Evolutionary conservation across 495 filamentous ascomycete species (phyloP).

Genomic region (Ascobolus immersus): DNA sequence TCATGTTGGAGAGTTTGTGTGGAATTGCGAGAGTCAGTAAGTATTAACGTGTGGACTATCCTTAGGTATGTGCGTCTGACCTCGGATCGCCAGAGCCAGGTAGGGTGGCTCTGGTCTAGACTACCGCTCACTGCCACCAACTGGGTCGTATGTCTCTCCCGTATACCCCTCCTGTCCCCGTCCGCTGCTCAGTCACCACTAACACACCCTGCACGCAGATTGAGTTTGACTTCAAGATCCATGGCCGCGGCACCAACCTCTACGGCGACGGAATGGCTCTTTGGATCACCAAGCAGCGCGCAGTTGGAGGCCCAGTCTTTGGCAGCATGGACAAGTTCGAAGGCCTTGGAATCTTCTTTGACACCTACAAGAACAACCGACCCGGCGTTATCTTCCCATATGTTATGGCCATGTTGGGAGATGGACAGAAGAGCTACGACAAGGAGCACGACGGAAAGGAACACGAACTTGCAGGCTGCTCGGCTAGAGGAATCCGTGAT

Average conservation of each 20-base stretch:
- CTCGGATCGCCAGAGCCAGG: conserved; percentile 65
- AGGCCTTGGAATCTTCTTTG: conserved; percentile 87
- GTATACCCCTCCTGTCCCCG: background rate
- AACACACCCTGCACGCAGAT: conserved; percentile 26
- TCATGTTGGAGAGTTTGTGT: background rate
- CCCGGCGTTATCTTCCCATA: conserved; percentile 90
- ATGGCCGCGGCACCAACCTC: conserved; percentile 53
- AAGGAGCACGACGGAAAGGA: conserved; percentile 86
- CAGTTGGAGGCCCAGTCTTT: conserved; percentile 59
- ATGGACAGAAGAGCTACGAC: conserved; percentile 72
- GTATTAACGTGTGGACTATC: background rate
- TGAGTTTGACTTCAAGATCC: conserved; percentile 82
- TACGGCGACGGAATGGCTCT: conserved; percentile 96
- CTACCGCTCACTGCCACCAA: conserved; percentile 93
- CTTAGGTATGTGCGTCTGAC: conserved; percentile 74
- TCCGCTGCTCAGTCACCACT: background rate
- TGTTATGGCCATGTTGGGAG: conserved; percentile 93
- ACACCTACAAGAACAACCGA: conserved; percentile 99
- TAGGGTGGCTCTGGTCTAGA: conserved; percentile 78
- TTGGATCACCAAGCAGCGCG: conserved; percentile 92
- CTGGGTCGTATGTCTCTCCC: conserved; percentile 45
- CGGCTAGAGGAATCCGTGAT: conserved; percentile 65
- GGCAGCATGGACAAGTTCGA: conserved; percentile 73
- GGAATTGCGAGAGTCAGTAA: background rate
- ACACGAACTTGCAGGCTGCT: conserved; percentile 82